These are phyloP conservation scores for Limonomyces culmigenus DNA, from an alignment of 1,284 basidiomycete species.

Conservation along the genomic window DNA sequence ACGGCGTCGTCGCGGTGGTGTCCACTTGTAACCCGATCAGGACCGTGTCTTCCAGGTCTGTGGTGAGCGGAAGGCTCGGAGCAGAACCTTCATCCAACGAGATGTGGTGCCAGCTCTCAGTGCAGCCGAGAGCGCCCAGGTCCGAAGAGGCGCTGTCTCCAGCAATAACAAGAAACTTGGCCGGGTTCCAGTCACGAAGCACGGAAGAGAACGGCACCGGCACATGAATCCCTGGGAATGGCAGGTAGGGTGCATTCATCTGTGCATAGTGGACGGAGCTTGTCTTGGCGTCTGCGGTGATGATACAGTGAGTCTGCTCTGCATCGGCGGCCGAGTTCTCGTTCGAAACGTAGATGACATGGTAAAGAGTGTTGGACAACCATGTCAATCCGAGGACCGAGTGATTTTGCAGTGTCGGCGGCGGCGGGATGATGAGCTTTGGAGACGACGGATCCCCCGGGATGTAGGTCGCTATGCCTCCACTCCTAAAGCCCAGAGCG, in stretches of 20 bases:
- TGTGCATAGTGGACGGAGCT: conserved; percentile 29
- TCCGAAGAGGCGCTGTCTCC: conserved; percentile 65
- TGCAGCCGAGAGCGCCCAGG: conserved; percentile 43
- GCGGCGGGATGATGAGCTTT: conserved; percentile 40
- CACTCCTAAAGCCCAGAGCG: conserved; percentile 55
- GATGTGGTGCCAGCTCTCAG: conserved; percentile 48
- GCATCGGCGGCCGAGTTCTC: conserved; percentile 22
- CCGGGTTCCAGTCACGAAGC: conserved; percentile 50
- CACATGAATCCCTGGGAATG: conserved; percentile 30
- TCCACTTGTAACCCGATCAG: conserved; percentile 57
- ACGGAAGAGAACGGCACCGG: conserved; percentile 36
- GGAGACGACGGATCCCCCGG: conserved; percentile 34
- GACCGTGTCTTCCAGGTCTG: conserved; percentile 54
- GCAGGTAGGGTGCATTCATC: conserved; percentile 33
- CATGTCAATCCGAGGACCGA: conserved; percentile 43
- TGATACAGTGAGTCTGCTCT: conserved; percentile 41
- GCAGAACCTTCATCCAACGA: conserved; percentile 62
- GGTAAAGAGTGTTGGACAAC: conserved; percentile 61
- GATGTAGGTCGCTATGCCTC: conserved; percentile 56
- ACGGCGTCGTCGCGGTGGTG: conserved; percentile 34
- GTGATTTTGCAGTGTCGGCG: conserved; percentile 30
- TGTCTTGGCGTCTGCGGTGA: conserved; percentile 42
- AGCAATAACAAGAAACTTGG: conserved; percentile 45
- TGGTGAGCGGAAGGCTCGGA: conserved; percentile 51
- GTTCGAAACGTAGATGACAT: conserved; percentile 45